Base-by-base conservation (phyloP, 345 rosid genomes). In the Microcos paniculata region DNA sequence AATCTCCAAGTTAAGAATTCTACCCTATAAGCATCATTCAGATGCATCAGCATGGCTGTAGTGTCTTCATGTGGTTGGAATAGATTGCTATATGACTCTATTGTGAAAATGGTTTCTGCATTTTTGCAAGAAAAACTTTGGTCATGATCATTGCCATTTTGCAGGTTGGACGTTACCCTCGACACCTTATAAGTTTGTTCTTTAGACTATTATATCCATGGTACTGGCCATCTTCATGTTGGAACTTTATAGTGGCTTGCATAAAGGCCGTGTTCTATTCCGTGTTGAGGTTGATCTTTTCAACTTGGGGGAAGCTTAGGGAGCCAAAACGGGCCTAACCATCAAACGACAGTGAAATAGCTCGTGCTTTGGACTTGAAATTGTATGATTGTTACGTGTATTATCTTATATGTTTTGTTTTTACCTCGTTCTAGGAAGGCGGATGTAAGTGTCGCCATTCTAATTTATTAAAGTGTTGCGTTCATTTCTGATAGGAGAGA, bases 201-300 rank as follows among this genome's bases (percentile, higher is more conserved):
- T 96, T 96, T 74, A 84, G 99, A 67, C 84, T 96, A 81, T 78
- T 94, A 23, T 96, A 96, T 80, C 99, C 99, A 31, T 94, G 99
- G 99, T 94, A 86, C 79, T 96, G 99, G 99, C 98, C 98, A 0
- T 96, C 98, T 13, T 96, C 99, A 0, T 96, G 99, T 77, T 94
- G 97, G 97, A 91, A 92, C 88, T 91, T 96, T 67, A 40, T 90
- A 69, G 57, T 90, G 55, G 87, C 97, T 42, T 92, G 97, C 85
- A 76, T 94, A 24, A 89, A 79, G 75, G 90, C 91, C 0, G 82
- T 91, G 24, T 81, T 92, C 18, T 83, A 74, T 78, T 84, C 97
- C 12, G 15, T 90, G 4, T 57, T 86, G 73, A 77, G 85, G 80
- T 76, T 87, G 71, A 65, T 96, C 61, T 88, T 85, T 62, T 85